These are phyloP conservation scores for Xylaria venustula DNA, from an alignment of 495 filamentous ascomycete species.

Conservation along the genomic window DNA sequence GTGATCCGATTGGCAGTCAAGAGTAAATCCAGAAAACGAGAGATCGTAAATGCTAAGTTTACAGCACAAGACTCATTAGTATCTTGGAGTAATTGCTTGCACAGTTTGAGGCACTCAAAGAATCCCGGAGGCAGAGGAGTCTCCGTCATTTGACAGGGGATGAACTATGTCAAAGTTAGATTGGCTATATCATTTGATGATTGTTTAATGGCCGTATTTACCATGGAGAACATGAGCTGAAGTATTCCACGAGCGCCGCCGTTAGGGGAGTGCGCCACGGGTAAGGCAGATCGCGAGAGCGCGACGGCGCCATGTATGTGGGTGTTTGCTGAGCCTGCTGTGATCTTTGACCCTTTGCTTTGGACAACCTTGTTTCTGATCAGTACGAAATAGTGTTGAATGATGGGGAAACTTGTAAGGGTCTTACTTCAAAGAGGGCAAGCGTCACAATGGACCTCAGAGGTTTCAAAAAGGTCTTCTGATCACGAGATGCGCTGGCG, in stretches of 20 bases:
- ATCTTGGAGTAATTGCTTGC: slow-evolving; percentile 22
- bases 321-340: slow-evolving; percentile 36
- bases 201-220: slow-evolving; percentile 8
- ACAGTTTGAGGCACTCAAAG: slow-evolving; percentile 35
- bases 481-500: slow-evolving; percentile 20
- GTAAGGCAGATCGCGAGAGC: slow-evolving; percentile 35
- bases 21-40: slow-evolving; percentile 34
- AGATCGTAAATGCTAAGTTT: slow-evolving; percentile 32
- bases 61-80: slow-evolving; percentile 25
- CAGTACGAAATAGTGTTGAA: not conserved
- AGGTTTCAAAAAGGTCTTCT: slow-evolving; percentile 14
- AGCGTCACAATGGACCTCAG: slow-evolving; percentile 36
- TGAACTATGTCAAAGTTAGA: slow-evolving; percentile 29
- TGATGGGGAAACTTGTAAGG: too few relatives aligned
- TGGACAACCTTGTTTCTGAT: slow-evolving; percentile 32
- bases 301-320: slow-evolving; percentile 47
- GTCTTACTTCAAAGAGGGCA: slow-evolving; percentile 46
- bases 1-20: slow-evolving; percentile 25
- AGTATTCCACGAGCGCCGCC: slow-evolving; percentile 36
- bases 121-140: slow-evolving; percentile 35
- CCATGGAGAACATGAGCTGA: slow-evolving; percentile 46
- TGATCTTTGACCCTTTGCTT: slow-evolving; percentile 26
- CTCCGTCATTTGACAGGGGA: slow-evolving; percentile 29
- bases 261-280: slow-evolving; percentile 22
- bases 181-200: not conserved